phyloP scores from a whole-genome alignment of 169 alveolate species.

The Eimeria acervulina region DNA sequence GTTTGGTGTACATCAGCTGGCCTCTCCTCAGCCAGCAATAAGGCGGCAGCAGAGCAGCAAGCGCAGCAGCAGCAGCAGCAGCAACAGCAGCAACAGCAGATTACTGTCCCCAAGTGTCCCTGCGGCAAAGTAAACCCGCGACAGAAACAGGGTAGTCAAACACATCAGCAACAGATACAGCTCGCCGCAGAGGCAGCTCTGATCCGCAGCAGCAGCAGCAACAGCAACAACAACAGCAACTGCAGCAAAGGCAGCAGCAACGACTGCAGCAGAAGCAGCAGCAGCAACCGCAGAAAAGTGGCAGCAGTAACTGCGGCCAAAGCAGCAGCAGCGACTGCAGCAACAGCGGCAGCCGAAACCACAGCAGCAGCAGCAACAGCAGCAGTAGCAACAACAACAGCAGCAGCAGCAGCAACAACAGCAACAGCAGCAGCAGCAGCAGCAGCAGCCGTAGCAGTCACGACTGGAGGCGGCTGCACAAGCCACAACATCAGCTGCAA shows the following conservation, averaged over 20 bases:
- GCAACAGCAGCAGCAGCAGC: neutral
- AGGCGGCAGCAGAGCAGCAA: no score
- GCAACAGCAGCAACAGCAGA: no score
- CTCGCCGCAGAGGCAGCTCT: no score
- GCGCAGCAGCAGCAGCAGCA: no score
- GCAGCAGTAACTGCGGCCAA: neutral
- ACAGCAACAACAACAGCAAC: neutral
- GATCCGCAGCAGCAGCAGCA: neutral
- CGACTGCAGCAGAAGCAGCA: neutral
- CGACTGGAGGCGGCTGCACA: neutral
- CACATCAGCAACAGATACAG: no score
- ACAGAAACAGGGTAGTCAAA: no score
- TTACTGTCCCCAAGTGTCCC: no score
- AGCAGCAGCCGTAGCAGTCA: neutral
- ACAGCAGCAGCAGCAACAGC: neutral
- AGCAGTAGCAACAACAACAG: neutral
- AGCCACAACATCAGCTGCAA: neutral
- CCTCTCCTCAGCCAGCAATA: no score
- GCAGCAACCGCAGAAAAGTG: neutral
- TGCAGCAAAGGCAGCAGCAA: neutral
- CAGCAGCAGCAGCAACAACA: neutral
- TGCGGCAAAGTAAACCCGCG: no score
- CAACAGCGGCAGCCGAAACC: neutral
- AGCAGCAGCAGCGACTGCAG: neutral
- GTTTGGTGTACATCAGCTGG: no score